Evolutionary conservation across 495 filamentous ascomycete genomes (phyloP).

Genomic region (Podospora didyma): DNA sequence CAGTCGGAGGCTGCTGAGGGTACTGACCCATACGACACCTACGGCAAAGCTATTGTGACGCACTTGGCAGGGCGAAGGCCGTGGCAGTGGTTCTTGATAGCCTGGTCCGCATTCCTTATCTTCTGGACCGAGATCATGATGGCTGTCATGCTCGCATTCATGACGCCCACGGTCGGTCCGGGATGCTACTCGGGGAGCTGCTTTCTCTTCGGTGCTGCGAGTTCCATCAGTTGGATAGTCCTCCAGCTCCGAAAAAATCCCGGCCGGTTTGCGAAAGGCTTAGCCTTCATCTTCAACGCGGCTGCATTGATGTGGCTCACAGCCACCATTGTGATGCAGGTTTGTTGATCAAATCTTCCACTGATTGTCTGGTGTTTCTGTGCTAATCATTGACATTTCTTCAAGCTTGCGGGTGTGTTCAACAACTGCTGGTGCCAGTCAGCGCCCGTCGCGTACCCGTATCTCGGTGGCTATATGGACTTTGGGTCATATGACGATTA

Average conservation of each 20-base stretch:
- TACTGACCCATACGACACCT: background rate
- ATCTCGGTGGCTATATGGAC: constrained; percentile 24
- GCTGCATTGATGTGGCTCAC: background rate
- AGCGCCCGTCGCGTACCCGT: background rate
- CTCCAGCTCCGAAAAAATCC: background rate
- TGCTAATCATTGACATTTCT: background rate
- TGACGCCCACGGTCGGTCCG: constrained; percentile 6
- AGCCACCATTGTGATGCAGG: background rate
- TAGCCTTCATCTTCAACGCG: background rate
- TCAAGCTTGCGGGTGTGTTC: constrained; percentile 33
- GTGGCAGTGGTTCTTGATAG: background rate
- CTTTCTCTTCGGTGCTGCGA: background rate
- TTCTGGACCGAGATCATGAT: constrained; percentile 5
- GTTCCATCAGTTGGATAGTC: constrained; percentile 4
- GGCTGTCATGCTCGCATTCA: constrained; percentile 10
- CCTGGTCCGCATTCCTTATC: background rate
- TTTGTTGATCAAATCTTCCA: background rate
- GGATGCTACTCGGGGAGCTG: constrained; percentile 1
- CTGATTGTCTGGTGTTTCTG: background rate
- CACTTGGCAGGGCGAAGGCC: background rate
- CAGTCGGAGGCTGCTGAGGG: background rate
- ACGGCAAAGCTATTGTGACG: background rate
- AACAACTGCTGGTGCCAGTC: constrained; percentile 11
- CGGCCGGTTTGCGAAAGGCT: background rate
- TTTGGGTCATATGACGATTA: constrained; percentile 14